Percentiles rank a stretch among this genome's conserved stretches.
These are phyloP conservation scores for Ogataea nonfermentans DNA, from an alignment of 805 yeast genomes.

Conservation along the genomic window DNA sequence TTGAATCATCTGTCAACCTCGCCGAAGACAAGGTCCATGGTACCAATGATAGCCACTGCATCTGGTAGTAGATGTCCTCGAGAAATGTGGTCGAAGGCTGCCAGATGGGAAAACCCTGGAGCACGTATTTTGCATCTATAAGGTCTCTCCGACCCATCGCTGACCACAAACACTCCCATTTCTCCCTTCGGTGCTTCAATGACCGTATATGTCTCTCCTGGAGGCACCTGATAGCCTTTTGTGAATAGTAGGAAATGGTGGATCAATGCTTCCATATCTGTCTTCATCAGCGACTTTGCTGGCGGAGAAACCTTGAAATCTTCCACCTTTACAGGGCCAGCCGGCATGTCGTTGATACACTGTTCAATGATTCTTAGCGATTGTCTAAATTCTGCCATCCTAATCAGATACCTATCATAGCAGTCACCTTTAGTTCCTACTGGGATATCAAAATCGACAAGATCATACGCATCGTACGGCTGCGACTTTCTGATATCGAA, in stretches of 20 bases:
- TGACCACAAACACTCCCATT: conserved; percentile 86
- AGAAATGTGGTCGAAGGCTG: conserved; percentile 82
- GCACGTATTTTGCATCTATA: conserved; percentile 91
- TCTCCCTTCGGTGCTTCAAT: conserved; percentile 96
- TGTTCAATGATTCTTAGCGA: conserved; percentile 85
- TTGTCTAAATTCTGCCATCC: conserved; percentile 93
- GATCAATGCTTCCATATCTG: conserved; percentile 88
- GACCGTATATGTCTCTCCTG: conserved; percentile 87
- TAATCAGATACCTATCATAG: conserved; percentile 81
- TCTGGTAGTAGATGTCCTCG: conserved; percentile 88
- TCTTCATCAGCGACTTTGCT: conserved; percentile 78
- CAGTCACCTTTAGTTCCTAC: conserved; percentile 89
- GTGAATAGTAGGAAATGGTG: conserved; percentile 87
- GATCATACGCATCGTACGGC: conserved; percentile 87
- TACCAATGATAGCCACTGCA: conserved; percentile 91
- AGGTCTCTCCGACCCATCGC: conserved; percentile 88
- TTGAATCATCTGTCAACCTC: conserved; percentile 80
- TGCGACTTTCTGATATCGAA: conserved; percentile 82
- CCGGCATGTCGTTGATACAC: conserved; percentile 88
- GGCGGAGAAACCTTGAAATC: conserved; percentile 86
- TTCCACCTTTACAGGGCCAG: conserved; percentile 88
- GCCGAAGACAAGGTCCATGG: conserved; percentile 93
- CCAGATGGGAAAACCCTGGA: conserved; percentile 91
- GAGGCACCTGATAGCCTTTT: conserved; percentile 86
- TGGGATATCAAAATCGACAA: conserved; percentile 82